Percentiles rank a stretch among this genome's conserved stretches.
These are phyloP conservation scores for Hypholoma fasciculare DNA, from an alignment of 768 basidiomycete genomes.

Conservation along the genomic window DNA sequence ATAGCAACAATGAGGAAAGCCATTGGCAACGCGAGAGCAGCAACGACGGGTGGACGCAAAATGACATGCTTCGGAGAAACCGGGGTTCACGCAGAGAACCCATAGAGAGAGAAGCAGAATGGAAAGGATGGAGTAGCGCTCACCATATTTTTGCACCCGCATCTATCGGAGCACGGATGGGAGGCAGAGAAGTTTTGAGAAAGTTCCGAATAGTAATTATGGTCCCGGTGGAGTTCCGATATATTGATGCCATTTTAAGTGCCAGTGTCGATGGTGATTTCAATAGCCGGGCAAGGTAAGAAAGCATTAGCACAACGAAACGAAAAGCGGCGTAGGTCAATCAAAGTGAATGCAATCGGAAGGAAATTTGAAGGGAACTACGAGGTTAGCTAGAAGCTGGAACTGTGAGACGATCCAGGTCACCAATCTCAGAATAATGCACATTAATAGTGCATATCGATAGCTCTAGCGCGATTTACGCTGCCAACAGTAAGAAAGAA, in stretches of 20 bases:
- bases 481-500: neutral
- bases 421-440: neutral
- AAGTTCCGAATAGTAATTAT: neutral
- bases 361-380: neutral
- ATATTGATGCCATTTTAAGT: neutral
- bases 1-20: too few relatives aligned
- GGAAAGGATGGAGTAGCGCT: conserved; percentile 15
- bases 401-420: neutral
- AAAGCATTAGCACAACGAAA: neutral
- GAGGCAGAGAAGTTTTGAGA: neutral
- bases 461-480: neutral
- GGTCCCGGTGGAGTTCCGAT: neutral
- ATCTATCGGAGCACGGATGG: conserved; percentile 25
- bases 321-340: conserved; percentile 1
- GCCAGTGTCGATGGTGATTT: neutral
- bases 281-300: neutral
- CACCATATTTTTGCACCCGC: conserved; percentile 71
- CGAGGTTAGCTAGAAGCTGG: neutral
- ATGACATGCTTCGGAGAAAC: too few relatives aligned
- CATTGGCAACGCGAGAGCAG: too few relatives aligned
- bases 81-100: neutral
- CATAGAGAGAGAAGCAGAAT: neutral
- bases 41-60: too few relatives aligned
- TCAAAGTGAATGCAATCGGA: neutral
- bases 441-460: neutral